Evolutionary conservation across 164 flowering plant species (phyloP).

Genomic region (Euptelea pleiosperma): DNA sequence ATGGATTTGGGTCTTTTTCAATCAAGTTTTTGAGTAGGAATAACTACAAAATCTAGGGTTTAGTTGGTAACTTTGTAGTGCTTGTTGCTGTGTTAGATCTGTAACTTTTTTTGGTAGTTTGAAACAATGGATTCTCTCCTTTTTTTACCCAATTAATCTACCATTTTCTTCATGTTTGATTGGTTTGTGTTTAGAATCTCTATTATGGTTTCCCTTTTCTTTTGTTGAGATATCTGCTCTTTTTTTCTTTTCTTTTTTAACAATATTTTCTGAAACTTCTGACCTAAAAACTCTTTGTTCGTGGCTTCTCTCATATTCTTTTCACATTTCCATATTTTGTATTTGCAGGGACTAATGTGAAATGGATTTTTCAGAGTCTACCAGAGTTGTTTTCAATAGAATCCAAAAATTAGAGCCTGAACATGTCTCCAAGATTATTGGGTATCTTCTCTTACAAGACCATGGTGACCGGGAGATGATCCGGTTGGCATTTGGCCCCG

Average conservation of each 20-base stretch:
- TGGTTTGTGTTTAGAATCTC: background rate
- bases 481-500: constrained; percentile 64
- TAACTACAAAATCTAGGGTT: background rate
- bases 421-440: constrained; percentile 54
- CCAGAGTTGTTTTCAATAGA: constrained; percentile 52
- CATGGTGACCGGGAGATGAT: constrained; percentile 58
- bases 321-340: constrained; percentile 3
- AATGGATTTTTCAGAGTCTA: constrained; percentile 70
- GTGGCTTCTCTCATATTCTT: background rate
- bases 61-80: background rate
- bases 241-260: background rate
- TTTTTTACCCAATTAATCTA: no score
- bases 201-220: background rate
- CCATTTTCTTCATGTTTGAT: no score
- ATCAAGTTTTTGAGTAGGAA: background rate
- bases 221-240: background rate
- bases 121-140: no score
- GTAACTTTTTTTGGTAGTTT: no score
- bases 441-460: constrained; percentile 56
- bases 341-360: constrained; percentile 21
- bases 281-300: no score
- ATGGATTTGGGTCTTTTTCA: background rate
- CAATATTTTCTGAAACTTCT: no score
- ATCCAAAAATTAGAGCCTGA: constrained; percentile 67
- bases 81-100: no score